Base-by-base conservation (phyloP, 2,329 filamentous ascomycete species). In the Beauveria pseudobassiana region DNA sequence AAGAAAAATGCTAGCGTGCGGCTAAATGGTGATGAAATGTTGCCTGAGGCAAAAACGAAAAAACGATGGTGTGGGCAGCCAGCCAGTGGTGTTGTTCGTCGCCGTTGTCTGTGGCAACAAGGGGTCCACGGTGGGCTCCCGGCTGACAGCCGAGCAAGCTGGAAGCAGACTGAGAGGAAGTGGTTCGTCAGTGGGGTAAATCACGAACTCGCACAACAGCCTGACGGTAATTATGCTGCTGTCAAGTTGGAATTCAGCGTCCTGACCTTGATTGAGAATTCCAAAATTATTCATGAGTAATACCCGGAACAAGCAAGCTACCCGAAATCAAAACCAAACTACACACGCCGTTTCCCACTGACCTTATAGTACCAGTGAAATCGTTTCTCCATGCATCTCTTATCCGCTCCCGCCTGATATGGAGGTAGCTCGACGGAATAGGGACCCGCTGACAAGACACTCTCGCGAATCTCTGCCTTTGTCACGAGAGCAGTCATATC, bases 91-190 rank as follows among this genome's bases (percentile, higher is more conserved):
- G 55, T 58, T 54, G 63, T 58, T 66, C 64, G 61, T 56, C 62
- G 62, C 66, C 65, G 72, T 73, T 74, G 71, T 76, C 73, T 74
- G 74, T 75, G 73, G 74, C 74, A 76, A 76, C 73, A 67, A 26
- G 56, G n/a, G 48, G 20, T 46, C n/a, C 30, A 16, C 20, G 18
- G 50, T 53, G 28, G 28, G 30, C n/a, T 38, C 24, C 43, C 10
- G 22, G 20, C n/a, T 46, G 43, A 38, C 12, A 38, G 34, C 12
- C 30, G 30, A 34, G 12, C 30, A 34, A 34, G 30, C 30, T 34
- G 10, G 4, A 10, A 34, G 10, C 30, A 34, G 12, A 14, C 12
- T 14, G 30, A 14, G 34, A 14, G 34, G 34, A 38, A 38, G 12
- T 38, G 30, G 30, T 34, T 34, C 30, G 30, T 14, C 30, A 34